These are phyloP conservation scores for Plasmodium coatneyi DNA, from an alignment of 169 alveolate species.

Conservation along the genomic window DNA sequence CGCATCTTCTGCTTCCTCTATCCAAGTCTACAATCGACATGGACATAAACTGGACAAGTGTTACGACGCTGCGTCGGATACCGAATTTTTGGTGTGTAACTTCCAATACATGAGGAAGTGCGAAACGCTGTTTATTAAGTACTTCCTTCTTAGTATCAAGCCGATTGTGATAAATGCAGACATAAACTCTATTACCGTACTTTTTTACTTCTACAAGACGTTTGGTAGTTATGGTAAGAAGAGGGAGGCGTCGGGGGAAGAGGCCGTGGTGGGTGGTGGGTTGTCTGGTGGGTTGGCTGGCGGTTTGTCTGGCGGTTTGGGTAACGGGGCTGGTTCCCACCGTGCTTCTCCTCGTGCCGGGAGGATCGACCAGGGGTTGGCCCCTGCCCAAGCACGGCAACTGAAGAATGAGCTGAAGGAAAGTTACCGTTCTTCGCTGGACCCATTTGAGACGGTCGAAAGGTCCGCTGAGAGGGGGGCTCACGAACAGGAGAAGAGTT, in stretches of 20 bases:
- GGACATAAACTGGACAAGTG: not conserved
- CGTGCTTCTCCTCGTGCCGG: not conserved
- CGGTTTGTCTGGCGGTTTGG: not conserved
- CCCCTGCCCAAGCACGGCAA: not conserved
- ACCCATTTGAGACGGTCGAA: slow-evolving; percentile 14
- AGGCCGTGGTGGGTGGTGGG: not conserved
- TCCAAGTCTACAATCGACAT: not conserved
- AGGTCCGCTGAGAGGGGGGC: not conserved
- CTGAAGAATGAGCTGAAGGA: not conserved
- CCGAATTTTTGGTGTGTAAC: slow-evolving; percentile 27
- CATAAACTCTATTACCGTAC: slow-evolving; percentile 35
- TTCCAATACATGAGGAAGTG: slow-evolving; percentile 52
- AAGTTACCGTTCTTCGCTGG: slow-evolving; percentile 5
- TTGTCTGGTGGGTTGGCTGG: not conserved
- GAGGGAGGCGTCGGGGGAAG: not conserved
- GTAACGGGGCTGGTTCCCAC: not conserved
- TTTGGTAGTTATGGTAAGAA: slow-evolving; percentile 5
- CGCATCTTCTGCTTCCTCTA: not conserved
- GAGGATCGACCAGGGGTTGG: not conserved
- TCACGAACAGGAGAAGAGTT: not conserved
- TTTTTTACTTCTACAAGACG: slow-evolving; percentile 58
- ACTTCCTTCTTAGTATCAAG: slow-evolving; percentile 45
- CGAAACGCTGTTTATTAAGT: slow-evolving; percentile 49
- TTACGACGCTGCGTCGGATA: not conserved
- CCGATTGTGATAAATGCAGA: slow-evolving; percentile 65